These are phyloP conservation scores for Kwoniella newhampshirensis DNA, from an alignment of 768 basidiomycete species.

Conservation along the genomic window DNA sequence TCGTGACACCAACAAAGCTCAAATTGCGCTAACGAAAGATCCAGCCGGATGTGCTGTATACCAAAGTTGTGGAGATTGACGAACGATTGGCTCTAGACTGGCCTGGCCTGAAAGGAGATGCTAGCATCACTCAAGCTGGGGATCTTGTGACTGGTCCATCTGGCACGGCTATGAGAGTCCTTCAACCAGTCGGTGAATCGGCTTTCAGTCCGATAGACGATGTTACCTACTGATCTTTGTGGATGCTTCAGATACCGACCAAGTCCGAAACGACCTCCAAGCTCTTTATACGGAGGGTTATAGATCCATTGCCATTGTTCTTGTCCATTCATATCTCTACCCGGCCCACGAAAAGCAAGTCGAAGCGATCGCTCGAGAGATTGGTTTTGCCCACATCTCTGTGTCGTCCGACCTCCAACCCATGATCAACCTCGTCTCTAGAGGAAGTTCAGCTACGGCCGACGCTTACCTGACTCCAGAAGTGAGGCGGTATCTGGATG, in stretches of 20 bases:
- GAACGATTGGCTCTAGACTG: constrained; percentile 75
- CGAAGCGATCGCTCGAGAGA: constrained; percentile 68
- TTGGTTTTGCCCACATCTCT: constrained; percentile 78
- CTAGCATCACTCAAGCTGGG: constrained; percentile 15
- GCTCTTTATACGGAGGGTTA: constrained; percentile 75
- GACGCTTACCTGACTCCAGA: constrained; percentile 49
- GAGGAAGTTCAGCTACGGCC: constrained; percentile 35
- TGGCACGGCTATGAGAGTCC: constrained; percentile 79
- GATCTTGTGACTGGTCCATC: constrained; percentile 75
- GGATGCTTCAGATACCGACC: constrained; percentile 59
- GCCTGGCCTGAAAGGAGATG: constrained; percentile 5
- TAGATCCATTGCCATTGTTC: constrained; percentile 55
- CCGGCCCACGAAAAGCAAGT: constrained; percentile 77
- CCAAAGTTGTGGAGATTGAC: constrained; percentile 21
- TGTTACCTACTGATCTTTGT: neutral
- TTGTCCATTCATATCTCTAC: constrained; percentile 59
- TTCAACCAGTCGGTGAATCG: constrained; percentile 66
- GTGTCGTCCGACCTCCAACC: constrained; percentile 63
- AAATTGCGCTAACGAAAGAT: constrained; percentile 63
- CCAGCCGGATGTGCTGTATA: constrained; percentile 26
- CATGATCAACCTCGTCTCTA: constrained; percentile 46
- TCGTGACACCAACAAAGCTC: constrained; percentile 66
- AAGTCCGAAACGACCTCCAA: constrained; percentile 64
- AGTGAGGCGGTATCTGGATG: constrained; percentile 33
- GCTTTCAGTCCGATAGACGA: neutral